phyloP scores from a whole-genome alignment of 768 basidiomycete genomes.

The Heimioporus sp. region DNA sequence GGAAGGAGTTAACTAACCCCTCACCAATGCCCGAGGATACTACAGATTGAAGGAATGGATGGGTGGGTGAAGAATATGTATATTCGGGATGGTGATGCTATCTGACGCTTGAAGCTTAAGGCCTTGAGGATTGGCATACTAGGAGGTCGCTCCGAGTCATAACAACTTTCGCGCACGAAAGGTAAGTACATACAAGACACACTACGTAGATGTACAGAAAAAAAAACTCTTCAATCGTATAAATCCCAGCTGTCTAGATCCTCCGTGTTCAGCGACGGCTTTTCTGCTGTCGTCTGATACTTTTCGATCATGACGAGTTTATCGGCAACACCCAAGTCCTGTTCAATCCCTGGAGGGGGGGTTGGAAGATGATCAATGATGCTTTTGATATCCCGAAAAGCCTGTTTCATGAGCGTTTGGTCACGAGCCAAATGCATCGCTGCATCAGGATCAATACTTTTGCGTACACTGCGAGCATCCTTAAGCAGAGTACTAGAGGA shows the following conservation, averaged over 20 bases:
- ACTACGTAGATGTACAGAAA: no score
- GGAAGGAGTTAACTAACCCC: no score
- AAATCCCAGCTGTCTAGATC: constrained; percentile 10
- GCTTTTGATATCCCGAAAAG: constrained; percentile 25
- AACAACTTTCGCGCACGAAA: no score
- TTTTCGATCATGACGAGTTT: constrained; percentile 33
- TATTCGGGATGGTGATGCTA: no score
- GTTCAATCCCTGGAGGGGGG: constrained; percentile 14
- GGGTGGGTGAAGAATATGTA: no score
- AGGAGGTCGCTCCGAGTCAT: no score
- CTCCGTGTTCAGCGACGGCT: constrained; percentile 24
- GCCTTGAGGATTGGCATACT: no score
- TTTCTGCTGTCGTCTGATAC: constrained; percentile 7
- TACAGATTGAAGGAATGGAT: no score
- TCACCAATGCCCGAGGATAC: no score
- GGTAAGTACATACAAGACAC: no score
- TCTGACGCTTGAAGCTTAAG: no score
- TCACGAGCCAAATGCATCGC: constrained; percentile 22
- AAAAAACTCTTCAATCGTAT: no score
- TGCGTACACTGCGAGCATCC: constrained; percentile 24
- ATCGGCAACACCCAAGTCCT: constrained; percentile 29
- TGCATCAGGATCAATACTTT: constrained; percentile 31
- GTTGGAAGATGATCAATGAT: constrained; percentile 28
- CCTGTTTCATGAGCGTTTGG: constrained; percentile 23
- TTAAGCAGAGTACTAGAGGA: constrained; percentile 27